phyloP scores from a whole-genome alignment of 23 red algal species.

The Porphyridium purpureum region DNA sequence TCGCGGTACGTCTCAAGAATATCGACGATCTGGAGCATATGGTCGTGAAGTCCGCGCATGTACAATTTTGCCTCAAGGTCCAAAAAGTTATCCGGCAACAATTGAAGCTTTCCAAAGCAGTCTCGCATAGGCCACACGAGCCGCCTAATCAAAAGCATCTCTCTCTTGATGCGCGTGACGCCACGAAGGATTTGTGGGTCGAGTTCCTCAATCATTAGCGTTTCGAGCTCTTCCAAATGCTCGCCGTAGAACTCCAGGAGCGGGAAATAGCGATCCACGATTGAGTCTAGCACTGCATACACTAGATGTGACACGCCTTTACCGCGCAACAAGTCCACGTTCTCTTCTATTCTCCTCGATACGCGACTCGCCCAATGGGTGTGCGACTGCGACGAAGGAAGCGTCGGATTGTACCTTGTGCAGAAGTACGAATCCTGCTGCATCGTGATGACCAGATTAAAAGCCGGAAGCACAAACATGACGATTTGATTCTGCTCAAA shows the following conservation, averaged over 20 bases:
- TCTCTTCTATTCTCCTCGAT: no score
- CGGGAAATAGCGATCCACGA: conserved; percentile 8
- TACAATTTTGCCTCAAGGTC: neutral
- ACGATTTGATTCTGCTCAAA: no score
- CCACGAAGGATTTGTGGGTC: neutral
- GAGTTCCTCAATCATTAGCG: neutral
- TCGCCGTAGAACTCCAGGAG: conserved; percentile 16
- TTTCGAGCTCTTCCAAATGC: conserved; percentile 10
- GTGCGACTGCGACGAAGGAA: no score
- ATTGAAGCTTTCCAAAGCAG: neutral
- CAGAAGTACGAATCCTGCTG: no score
- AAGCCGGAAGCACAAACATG: no score
- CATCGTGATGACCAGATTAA: no score
- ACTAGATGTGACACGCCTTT: conserved; percentile 1
- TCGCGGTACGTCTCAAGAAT: conserved; percentile 15
- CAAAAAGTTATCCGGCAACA: neutral
- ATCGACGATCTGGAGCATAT: conserved; percentile 8
- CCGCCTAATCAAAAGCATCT: conserved; percentile 5
- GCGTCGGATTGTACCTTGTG: no score
- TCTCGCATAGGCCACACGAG: conserved; percentile 8
- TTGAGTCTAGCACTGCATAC: conserved; percentile 3
- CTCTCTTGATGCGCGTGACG: conserved; percentile 3
- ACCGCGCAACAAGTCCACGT: neutral
- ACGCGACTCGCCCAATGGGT: no score
- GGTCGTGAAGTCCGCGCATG: conserved; percentile 6